Evolutionary conservation across 164 flowering plant genomes (phyloP), one percentile per base, ranked within the genome.

Genomic region (Malania oleifera): DNA sequence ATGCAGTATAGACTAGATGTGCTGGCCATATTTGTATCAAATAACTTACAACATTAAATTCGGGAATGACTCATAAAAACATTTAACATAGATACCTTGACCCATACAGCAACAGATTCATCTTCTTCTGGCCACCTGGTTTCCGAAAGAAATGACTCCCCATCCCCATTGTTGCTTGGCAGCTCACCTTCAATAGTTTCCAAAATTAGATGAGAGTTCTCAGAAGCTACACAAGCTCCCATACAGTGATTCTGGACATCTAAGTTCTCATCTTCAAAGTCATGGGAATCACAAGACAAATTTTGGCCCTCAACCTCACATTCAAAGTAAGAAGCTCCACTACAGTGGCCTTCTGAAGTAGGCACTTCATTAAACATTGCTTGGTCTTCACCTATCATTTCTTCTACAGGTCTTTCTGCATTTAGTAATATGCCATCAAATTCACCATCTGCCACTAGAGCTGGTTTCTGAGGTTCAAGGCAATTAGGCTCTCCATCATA

Each of bases 91-190:
- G 27, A 56, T 81, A 89, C 98, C 98, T 87, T 92, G 40, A 87
- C 98, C 96, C 96, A 89, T 45, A 89, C 61, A 45, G 96, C 95
- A 59, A 83, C 67, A 29, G 90, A 60, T 59, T 78, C 84, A 68
- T 83, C 90, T 55, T 64, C 72, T 54, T 81, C 82, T 8, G 68
- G 68, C 76, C 81, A 80, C 61, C 77, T 74, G 51, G 80, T 64
- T 61, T 75, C 77, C 9, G 62, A 56, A 65, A 63, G 45, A 55
- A 67, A 55, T 26, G 63, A 64, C n/a, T 69, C 84, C 47, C 59
- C 74, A 31, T 80, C 81, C 64, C 60, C 63, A 23, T 38, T 66
- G 47, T 61, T 60, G 57, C 63, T 69, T 60, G 66, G 75, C 20
- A 61, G 60, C 20, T 70, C 82, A 63, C 61, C 50, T 58, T 78